phyloP scores from a whole-genome alignment of 495 filamentous ascomycete genomes.

The Tuber melanosporum region DNA sequence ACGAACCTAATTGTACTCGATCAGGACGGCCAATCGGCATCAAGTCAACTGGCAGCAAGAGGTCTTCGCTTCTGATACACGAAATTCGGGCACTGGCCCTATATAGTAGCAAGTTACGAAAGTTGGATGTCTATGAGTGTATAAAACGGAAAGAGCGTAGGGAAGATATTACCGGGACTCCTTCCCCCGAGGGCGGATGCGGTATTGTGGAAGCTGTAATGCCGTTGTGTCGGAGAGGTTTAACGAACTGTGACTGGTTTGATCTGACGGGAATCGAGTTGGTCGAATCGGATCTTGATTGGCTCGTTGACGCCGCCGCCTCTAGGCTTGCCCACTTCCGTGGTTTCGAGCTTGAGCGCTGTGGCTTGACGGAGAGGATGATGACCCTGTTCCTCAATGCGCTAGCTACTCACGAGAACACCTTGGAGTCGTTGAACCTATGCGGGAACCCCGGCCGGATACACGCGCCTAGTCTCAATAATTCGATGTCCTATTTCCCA shows the following conservation, averaged over 20 bases:
- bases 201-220: slow-evolving; percentile 74
- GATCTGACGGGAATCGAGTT: slow-evolving; percentile 74
- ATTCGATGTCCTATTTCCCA: slow-evolving; percentile 59
- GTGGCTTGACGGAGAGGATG: slow-evolving; percentile 59
- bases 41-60: slow-evolving; percentile 51
- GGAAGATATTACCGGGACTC: slow-evolving; percentile 12
- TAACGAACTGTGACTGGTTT: slow-evolving; percentile 75
- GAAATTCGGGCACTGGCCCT: slow-evolving; percentile 66
- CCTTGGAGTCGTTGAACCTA: slow-evolving; percentile 69
- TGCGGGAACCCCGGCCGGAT: slow-evolving; percentile 69
- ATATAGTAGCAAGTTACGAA: slow-evolving; percentile 57
- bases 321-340: slow-evolving; percentile 61
- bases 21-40: slow-evolving; percentile 54
- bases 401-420: slow-evolving; percentile 59
- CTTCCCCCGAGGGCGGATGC: slow-evolving; percentile 56
- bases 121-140: slow-evolving; percentile 56
- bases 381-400: slow-evolving; percentile 55
- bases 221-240: slow-evolving; percentile 63
- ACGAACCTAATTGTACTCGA: slow-evolving; percentile 55
- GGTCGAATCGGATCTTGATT: slow-evolving; percentile 71
- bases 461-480: slow-evolving; percentile 47
- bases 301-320: slow-evolving; percentile 59
- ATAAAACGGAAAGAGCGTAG: slow-evolving; percentile 25
- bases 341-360: slow-evolving; percentile 74
- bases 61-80: slow-evolving; percentile 59